Evolutionary conservation across 768 basidiomycete species (phyloP).

Genomic region (Neoboletus subvelutipes): DNA sequence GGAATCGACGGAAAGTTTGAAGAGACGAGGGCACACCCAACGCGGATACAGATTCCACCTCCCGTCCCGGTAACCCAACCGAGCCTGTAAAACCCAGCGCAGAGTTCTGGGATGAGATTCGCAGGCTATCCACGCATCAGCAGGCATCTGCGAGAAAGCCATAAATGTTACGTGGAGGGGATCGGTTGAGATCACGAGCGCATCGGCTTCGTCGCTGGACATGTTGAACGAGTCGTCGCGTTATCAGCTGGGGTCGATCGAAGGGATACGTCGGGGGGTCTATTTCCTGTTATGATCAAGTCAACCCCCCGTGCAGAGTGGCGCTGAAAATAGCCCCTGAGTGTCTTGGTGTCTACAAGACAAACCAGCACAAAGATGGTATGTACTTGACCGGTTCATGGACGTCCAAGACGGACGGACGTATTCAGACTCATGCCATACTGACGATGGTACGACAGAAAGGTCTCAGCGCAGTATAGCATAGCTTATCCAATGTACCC

Average conservation of each 20-base stretch:
- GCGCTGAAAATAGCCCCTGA: background rate
- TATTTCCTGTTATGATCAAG: background rate
- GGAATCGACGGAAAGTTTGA: too few relatives aligned
- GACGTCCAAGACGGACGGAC: too few relatives aligned
- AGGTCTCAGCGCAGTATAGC: background rate
- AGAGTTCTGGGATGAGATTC: slow-evolving; percentile 87
- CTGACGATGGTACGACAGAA: background rate
- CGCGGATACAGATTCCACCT: slow-evolving; percentile 73
- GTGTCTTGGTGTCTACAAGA: too few relatives aligned
- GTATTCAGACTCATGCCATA: background rate
- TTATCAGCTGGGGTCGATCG: background rate
- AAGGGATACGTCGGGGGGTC: background rate
- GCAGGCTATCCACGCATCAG: slow-evolving; percentile 61
- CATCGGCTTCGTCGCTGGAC: slow-evolving; percentile 37
- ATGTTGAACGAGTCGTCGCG: slow-evolving; percentile 2
- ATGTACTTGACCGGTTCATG: too few relatives aligned
- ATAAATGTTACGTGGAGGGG: slow-evolving; percentile 52
- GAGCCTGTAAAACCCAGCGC: slow-evolving; percentile 77
- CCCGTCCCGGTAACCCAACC: slow-evolving; percentile 95
- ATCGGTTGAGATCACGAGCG: slow-evolving; percentile 58
- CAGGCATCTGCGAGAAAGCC: background rate
- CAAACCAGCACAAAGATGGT: too few relatives aligned
- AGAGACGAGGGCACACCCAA: slow-evolving; percentile 45
- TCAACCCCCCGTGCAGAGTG: background rate
- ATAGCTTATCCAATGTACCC: background rate